Percentiles rank a stretch among this genome's conserved stretches.
These are phyloP conservation scores for Cercospora janseana DNA, from an alignment of 2,329 filamentous ascomycete species.

Conservation along the genomic window DNA sequence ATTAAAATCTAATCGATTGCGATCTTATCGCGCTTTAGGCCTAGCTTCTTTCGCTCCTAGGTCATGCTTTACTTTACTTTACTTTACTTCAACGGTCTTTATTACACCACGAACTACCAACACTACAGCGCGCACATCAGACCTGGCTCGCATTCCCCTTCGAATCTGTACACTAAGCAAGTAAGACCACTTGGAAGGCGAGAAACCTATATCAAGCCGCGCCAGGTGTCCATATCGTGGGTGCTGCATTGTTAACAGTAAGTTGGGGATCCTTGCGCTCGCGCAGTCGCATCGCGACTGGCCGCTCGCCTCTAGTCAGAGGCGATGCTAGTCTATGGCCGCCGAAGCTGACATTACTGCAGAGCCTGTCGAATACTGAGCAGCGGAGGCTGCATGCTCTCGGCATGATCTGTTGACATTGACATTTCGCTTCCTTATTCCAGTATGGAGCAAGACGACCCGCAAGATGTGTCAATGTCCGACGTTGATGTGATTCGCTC, in stretches of 20 bases:
- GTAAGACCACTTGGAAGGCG: no score
- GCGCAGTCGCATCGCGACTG: no score
- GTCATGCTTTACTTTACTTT: background rate
- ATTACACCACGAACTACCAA: no score
- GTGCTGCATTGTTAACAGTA: no score
- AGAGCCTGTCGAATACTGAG: background rate
- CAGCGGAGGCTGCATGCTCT: background rate
- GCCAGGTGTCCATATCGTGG: no score
- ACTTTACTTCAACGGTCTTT: slow-evolving; percentile 1
- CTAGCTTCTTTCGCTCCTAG: background rate
- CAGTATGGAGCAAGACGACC: slow-evolving; percentile 19
- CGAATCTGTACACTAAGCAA: no score
- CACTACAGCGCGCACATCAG: no score
- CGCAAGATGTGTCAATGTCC: slow-evolving; percentile 31
- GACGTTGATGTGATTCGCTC: slow-evolving; percentile 28
- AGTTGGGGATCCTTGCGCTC: no score
- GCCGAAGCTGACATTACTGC: background rate
- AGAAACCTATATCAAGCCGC: no score
- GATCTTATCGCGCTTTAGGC: background rate
- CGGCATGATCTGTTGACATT: slow-evolving; percentile 3
- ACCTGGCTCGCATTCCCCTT: no score
- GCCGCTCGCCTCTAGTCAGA: no score
- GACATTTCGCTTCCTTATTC: background rate
- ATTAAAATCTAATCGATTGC: background rate
- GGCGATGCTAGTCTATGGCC: no score